Percentiles rank a stretch among this genome's conserved stretches.
Conservation (phyloP, 768 basidiomycete species). For the Amanita pallidorosea region DNA sequence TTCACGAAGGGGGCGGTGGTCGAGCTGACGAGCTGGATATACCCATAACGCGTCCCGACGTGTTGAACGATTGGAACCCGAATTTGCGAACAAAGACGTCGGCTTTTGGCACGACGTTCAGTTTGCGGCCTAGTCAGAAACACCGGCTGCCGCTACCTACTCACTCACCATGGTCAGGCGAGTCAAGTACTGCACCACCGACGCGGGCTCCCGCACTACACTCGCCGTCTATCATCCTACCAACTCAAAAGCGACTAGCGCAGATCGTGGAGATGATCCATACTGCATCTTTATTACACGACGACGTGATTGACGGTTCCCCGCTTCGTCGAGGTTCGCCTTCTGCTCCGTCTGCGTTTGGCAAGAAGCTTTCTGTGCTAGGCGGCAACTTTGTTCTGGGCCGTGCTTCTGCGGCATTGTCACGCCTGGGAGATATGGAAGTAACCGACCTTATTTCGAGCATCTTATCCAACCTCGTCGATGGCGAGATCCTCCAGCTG, state of each 20-base stretch:
- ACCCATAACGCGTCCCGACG: slow-evolving; percentile 60
- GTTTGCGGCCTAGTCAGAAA: slow-evolving; percentile 16
- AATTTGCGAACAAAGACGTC: slow-evolving; percentile 52
- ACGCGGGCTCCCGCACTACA: slow-evolving; percentile 10
- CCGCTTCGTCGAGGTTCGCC: slow-evolving; percentile 66
- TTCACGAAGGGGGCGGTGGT: slow-evolving; percentile 38
- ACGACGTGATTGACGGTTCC: slow-evolving; percentile 88
- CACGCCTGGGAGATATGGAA: slow-evolving; percentile 70
- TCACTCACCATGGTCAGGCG: slow-evolving; percentile 12
- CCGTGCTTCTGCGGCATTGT: slow-evolving; percentile 70
- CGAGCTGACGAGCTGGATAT: slow-evolving; percentile 52
- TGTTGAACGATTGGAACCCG: slow-evolving; percentile 89
- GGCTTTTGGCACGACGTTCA: slow-evolving; percentile 36
- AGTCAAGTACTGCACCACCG: not conserved
- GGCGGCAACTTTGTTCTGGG: slow-evolving; percentile 90
- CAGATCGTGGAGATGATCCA: slow-evolving; percentile 97
- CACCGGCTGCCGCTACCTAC: slow-evolving; percentile 16
- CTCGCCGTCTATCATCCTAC: slow-evolving; percentile 37
- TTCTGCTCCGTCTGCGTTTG: slow-evolving; percentile 75
- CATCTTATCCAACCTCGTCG: slow-evolving; percentile 82
- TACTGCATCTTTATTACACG: slow-evolving; percentile 89
- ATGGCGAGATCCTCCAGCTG: slow-evolving; percentile 89
- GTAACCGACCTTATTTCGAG: slow-evolving; percentile 85
- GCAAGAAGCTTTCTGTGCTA: slow-evolving; percentile 80
- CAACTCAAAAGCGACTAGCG: slow-evolving; percentile 83